Conservation (phyloP, 2,329 filamentous ascomycete species). For the Ascosphaera pollenicola region DNA sequence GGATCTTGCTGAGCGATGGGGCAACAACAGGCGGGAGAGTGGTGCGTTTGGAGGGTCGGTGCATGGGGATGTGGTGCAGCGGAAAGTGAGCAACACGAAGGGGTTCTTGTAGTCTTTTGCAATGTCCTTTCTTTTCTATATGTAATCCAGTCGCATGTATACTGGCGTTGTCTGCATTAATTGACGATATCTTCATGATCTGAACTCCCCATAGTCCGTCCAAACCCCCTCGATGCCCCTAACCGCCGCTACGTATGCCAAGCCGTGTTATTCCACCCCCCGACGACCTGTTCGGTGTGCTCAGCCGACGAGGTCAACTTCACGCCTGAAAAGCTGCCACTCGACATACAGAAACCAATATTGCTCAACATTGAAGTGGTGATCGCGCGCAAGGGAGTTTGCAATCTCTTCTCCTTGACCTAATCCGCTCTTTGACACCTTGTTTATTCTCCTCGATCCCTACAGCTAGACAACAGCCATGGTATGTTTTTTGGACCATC, state of each 20-base stretch:
- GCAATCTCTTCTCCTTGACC: neutral
- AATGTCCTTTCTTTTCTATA: too few relatives aligned
- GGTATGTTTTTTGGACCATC: neutral
- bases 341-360: too few relatives aligned
- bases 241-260: neutral
- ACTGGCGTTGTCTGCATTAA: too few relatives aligned
- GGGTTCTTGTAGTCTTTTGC: constrained; percentile 39
- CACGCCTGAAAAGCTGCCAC: too few relatives aligned
- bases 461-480: neutral
- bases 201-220: too few relatives aligned
- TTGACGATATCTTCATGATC: too few relatives aligned
- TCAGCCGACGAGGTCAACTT: neutral
- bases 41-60: constrained; percentile 16
- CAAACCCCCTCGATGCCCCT: too few relatives aligned
- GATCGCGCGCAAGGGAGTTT: too few relatives aligned
- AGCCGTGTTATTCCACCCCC: neutral
- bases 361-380: too few relatives aligned
- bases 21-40: constrained; percentile 14
- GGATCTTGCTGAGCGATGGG: constrained; percentile 9
- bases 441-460: neutral
- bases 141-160: too few relatives aligned
- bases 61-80: constrained; percentile 31
- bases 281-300: neutral
- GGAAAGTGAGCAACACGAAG: constrained; percentile 54
- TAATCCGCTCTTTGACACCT: neutral